These are phyloP conservation scores for Byssoonygena ceratinophila DNA, from an alignment of 2,329 filamentous ascomycete species.

Conservation along the genomic window DNA sequence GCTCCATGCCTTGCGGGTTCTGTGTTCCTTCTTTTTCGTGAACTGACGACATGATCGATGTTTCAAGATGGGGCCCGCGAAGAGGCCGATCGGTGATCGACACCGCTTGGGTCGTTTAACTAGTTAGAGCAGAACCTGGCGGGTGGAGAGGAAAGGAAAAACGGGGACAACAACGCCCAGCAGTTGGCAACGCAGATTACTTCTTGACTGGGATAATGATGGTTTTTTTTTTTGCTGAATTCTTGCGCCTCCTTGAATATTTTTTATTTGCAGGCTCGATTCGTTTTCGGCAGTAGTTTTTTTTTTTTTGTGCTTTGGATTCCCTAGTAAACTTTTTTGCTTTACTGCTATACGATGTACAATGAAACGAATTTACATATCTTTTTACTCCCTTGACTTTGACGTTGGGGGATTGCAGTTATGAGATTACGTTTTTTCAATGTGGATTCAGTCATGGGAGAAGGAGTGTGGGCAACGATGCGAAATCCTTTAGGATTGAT, in stretches of 20 bases:
- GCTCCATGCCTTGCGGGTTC: neutral
- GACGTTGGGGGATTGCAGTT: too few relatives aligned
- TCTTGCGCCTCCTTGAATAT: neutral
- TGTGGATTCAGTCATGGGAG: neutral
- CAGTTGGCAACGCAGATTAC: neutral
- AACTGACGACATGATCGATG: conserved; percentile 6
- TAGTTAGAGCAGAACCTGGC: too few relatives aligned
- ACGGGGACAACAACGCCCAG: neutral
- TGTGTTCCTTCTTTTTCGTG: neutral
- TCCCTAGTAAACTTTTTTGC: neutral
- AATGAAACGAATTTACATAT: conserved; percentile 7
- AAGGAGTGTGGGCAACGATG: neutral
- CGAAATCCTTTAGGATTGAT: neutral
- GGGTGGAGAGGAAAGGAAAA: too few relatives aligned
- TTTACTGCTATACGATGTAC: conserved; percentile 7
- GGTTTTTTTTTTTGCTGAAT: neutral
- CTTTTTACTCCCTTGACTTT: neutral
- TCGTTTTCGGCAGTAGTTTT: neutral
- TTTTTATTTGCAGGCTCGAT: neutral
- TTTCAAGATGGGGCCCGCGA: neutral
- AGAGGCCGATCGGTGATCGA: neutral
- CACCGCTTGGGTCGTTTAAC: too few relatives aligned
- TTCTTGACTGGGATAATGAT: neutral
- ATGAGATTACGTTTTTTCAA: too few relatives aligned
- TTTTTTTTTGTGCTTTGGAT: neutral